Conservation (phyloP, 306 rosid genomes). For the Mucuna pruriens region DNA sequence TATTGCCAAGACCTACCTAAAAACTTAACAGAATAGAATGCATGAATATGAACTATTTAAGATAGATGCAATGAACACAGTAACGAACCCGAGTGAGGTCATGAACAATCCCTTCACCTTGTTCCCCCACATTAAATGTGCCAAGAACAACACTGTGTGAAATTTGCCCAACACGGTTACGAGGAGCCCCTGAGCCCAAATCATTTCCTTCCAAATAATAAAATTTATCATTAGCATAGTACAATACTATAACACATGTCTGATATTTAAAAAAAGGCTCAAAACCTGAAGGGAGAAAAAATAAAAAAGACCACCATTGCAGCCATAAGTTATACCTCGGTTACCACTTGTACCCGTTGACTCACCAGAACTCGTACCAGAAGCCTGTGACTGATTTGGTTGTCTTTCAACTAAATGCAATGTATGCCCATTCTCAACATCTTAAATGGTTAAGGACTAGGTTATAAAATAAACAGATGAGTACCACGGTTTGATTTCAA, state of each 20-base stretch:
- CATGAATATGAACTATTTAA: neutral
- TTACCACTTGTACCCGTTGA: constrained; percentile 49
- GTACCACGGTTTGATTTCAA: constrained; percentile 1
- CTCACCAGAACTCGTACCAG: constrained; percentile 63
- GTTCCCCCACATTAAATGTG: constrained; percentile 91
- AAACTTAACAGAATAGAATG: constrained; percentile 19
- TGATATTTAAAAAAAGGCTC: constrained; percentile 12
- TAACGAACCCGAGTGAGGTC: constrained; percentile 78
- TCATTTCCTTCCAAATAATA: constrained; percentile 64
- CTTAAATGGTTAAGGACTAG: constrained; percentile 69
- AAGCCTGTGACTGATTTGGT: constrained; percentile 67
- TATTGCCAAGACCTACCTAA: neutral
- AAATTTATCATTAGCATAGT: constrained; percentile 17
- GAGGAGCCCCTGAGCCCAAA: constrained; percentile 60
- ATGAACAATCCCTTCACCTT: constrained; percentile 82
- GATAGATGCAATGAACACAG: constrained; percentile 42
- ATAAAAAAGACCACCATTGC: neutral
- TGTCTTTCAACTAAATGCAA: constrained; percentile 96
- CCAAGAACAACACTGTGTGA: constrained; percentile 98
- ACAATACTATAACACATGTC: neutral
- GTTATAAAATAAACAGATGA: constrained; percentile 31
- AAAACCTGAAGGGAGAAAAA: neutral
- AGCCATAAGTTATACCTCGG: constrained; percentile 48
- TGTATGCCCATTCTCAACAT: constrained; percentile 93
- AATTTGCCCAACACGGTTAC: constrained; percentile 82